Evolutionary conservation across 2,329 filamentous ascomycete species (phyloP).

Genomic region (Aspergillaceae sp.): DNA sequence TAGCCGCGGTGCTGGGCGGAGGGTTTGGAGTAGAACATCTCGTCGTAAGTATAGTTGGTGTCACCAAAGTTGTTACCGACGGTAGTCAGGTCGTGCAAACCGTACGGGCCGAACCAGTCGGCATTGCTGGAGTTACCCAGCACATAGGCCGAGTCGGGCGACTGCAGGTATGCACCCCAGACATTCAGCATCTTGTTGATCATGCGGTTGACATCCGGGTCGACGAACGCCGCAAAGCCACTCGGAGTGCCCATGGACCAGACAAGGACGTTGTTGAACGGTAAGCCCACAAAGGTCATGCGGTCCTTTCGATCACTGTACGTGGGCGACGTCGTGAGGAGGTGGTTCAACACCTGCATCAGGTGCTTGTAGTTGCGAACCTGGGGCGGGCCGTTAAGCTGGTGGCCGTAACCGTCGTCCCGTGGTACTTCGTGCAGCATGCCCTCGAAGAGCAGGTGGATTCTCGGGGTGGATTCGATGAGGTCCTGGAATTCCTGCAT

Average conservation of each 20-base stretch:
- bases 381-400: conserved; percentile 54
- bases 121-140: conserved; percentile 25
- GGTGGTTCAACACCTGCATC: conserved; percentile 56
- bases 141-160: conserved; percentile 47
- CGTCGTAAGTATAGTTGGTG: conserved; percentile 8
- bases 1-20: conserved; percentile 39
- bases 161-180: conserved; percentile 48
- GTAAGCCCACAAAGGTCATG: conserved; percentile 45
- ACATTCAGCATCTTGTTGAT: conserved; percentile 44
- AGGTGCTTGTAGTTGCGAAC: conserved; percentile 60
- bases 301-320: conserved; percentile 24
- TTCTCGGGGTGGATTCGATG: conserved; percentile 55
- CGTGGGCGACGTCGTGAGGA: conserved; percentile 22
- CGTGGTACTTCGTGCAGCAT: conserved; percentile 62
- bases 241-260: conserved; percentile 51
- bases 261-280: conserved; percentile 50
- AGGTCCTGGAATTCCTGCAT: conserved; percentile 57
- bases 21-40: conserved; percentile 13
- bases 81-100: conserved; percentile 34
- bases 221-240: conserved; percentile 48
- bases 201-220: conserved; percentile 44
- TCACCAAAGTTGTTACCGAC: conserved; percentile 16
- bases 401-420: conserved; percentile 51
- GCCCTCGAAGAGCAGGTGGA: conserved; percentile 57
- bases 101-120: conserved; percentile 51